Base-by-base conservation (phyloP, 208 protist genomes). In the Acanthamoeba culbertsoni region DNA sequence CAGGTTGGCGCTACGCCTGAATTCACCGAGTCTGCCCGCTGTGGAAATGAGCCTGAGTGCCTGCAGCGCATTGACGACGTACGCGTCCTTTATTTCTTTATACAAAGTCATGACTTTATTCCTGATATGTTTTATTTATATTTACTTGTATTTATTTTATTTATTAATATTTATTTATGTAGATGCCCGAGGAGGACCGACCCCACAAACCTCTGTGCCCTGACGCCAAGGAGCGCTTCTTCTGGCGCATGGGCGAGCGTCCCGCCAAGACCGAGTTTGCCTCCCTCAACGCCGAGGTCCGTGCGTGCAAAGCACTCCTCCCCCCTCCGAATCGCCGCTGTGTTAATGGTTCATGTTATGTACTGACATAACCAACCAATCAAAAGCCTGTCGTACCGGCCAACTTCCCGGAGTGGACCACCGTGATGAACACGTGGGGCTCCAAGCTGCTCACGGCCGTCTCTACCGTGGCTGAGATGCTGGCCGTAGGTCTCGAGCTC, bases 141-240 rank as follows among this genome's bases (percentile, higher is more conserved):
- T 26, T 7, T 28, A 26, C 16, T 37, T 0, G 40, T 46, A 20
- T 46, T 10, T 3, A 12, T 10, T 45, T 53, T 7, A n/a, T 82
- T 18, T 55, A 26, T n/a, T 55, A 1, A 55, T 33, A 18, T n/a
- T 82, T 37, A 45, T 45, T 59, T 62, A 1, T 45, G 1, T 51
- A 71, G 43, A 26, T 95, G 23, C 43, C 68, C 18, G 73, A 89
- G 46, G 95, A 96, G 51, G 43, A 97, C 53, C 53, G 82, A 35
- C 91, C 95, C 33, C 75, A 84, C 48, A 77, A 73, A 10, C 94
- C 95, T 45, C 53, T 46, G 23, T 94, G 95, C 5, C 77, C 96
- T 12, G 96, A 97, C 75, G 93, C 75, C 37, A 96, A 97, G 86
- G 96, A 95, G 96, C 93, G 96, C 84, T 98, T 97, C 92, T 97